Evolutionary conservation across 495 filamentous ascomycete genomes (phyloP).

Genomic region (Halenospora varia): DNA sequence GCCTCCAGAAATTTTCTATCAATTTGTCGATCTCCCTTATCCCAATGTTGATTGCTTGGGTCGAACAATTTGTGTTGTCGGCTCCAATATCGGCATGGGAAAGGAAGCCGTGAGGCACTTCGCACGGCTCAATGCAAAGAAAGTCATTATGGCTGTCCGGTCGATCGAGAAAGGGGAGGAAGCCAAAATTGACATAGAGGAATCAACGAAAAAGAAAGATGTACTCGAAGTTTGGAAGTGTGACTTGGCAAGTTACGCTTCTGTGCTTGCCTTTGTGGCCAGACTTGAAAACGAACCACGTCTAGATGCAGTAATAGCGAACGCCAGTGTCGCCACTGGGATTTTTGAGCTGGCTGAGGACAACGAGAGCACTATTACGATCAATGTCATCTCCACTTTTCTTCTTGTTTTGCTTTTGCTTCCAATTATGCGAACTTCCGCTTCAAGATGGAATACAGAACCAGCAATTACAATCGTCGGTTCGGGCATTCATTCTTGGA

Average conservation of each 20-base stretch:
- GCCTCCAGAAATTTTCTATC: too few relatives aligned
- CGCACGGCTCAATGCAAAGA: conserved; percentile 30
- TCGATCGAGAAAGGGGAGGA: conserved; percentile 29
- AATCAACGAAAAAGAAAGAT: conserved; percentile 21
- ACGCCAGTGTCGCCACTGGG: conserved; percentile 3
- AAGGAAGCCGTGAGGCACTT: conserved; percentile 42
- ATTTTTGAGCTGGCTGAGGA: not conserved
- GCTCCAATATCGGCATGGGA: conserved; percentile 47
- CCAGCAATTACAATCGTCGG: not conserved
- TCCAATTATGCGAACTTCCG: conserved; percentile 1
- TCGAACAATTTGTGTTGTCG: conserved; percentile 44
- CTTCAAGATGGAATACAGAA: not conserved
- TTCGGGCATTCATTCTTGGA: not conserved
- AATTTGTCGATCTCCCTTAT: not conserved
- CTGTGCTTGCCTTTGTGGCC: conserved; percentile 9
- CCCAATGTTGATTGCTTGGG: conserved; percentile 2
- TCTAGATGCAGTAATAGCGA: conserved; percentile 6
- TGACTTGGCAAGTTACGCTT: conserved; percentile 37
- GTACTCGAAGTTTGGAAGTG: conserved; percentile 50
- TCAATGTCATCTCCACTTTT: conserved; percentile 13
- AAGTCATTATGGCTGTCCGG: conserved; percentile 42
- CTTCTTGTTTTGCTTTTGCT: conserved; percentile 11
- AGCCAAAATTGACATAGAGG: conserved; percentile 34
- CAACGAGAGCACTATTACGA: conserved; percentile 5
- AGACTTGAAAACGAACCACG: not conserved